Evolutionary conservation across 805 yeast species (phyloP).

Genomic region (Candida quercuum): DNA sequence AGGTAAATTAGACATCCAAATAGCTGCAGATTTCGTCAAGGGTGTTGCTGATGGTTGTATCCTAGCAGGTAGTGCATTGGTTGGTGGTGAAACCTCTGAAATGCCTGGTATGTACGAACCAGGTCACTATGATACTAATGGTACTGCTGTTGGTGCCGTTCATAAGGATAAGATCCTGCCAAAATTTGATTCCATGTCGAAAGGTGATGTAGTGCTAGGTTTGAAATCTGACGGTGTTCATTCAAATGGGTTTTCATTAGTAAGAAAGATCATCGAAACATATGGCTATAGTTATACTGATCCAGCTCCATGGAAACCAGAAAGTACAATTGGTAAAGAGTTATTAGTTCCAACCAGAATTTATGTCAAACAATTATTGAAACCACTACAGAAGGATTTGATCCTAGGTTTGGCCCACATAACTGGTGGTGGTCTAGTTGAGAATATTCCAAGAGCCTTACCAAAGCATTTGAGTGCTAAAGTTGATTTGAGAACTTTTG

Average conservation of each 20-base stretch:
- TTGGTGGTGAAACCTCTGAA: conserved; percentile 98
- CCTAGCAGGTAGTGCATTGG: conserved; percentile 92
- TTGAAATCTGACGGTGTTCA: conserved; percentile 89
- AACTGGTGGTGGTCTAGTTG: conserved; percentile 97
- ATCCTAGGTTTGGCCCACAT: conserved; percentile 91
- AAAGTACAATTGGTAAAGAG: conserved; percentile 77
- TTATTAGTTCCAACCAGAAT: conserved; percentile 87
- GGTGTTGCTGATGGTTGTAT: conserved; percentile 98
- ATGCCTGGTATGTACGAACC: conserved; percentile 98
- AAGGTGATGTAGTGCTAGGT: conserved; percentile 83
- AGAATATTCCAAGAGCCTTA: conserved; percentile 91
- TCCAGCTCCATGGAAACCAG: conserved; percentile 77
- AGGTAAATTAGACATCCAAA: conserved; percentile 77
- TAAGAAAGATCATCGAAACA: conserved; percentile 84
- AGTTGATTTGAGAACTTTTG: conserved; percentile 77
- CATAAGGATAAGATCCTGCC: conserved; percentile 73
- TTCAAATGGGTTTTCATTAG: conserved; percentile 93
- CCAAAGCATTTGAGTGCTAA: conserved; percentile 76
- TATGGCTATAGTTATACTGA: conserved; percentile 67
- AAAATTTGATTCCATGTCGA: conserved; percentile 54
- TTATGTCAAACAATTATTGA: conserved; percentile 86
- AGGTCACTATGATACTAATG: conserved; percentile 96
- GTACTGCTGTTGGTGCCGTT: conserved; percentile 98
- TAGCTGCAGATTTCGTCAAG: conserved; percentile 82
- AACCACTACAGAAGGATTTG: conserved; percentile 60